Evolutionary conservation across 164 flowering plant species (phyloP).

Genomic region (Kalanchoe fedtschenkoi): DNA sequence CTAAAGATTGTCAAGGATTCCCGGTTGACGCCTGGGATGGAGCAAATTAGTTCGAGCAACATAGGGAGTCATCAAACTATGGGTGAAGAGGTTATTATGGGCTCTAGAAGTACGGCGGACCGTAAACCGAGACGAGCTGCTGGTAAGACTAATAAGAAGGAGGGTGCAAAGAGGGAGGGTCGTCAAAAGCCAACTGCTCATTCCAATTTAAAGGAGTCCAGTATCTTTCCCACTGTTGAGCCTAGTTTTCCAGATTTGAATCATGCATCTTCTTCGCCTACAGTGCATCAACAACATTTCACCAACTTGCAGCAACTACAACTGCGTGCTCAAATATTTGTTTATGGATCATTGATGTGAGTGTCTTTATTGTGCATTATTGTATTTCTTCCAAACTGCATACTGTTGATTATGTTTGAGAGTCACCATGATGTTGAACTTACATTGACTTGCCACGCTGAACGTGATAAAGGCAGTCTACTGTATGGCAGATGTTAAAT

Average conservation of each 20-base stretch:
- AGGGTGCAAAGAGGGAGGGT: conserved; percentile 32
- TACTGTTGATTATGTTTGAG: neutral
- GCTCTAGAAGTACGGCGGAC: conserved; percentile 15
- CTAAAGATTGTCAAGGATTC: conserved; percentile 7
- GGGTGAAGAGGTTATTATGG: neutral
- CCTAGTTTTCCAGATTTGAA: conserved; percentile 61
- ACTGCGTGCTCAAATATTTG: conserved; percentile 97
- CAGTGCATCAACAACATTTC: conserved; percentile 60
- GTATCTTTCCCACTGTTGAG: conserved; percentile 24
- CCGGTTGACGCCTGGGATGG: conserved; percentile 19
- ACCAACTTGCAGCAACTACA: conserved; percentile 90
- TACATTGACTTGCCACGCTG: no score
- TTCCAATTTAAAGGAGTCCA: conserved; percentile 22
- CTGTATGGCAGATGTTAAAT: neutral
- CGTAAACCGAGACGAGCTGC: conserved; percentile 31
- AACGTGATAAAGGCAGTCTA: no score
- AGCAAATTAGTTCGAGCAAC: conserved; percentile 5
- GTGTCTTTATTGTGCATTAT: conserved; percentile 15
- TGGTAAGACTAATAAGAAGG: conserved; percentile 22
- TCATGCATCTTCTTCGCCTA: conserved; percentile 35
- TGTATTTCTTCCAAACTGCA: neutral
- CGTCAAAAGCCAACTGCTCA: conserved; percentile 26
- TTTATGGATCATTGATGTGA: conserved; percentile 96
- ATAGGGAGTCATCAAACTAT: conserved; percentile 19
- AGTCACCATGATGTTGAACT: neutral